phyloP scores from a whole-genome alignment of 23 red algal species.

The Cyanidioschyzon merolae region DNA sequence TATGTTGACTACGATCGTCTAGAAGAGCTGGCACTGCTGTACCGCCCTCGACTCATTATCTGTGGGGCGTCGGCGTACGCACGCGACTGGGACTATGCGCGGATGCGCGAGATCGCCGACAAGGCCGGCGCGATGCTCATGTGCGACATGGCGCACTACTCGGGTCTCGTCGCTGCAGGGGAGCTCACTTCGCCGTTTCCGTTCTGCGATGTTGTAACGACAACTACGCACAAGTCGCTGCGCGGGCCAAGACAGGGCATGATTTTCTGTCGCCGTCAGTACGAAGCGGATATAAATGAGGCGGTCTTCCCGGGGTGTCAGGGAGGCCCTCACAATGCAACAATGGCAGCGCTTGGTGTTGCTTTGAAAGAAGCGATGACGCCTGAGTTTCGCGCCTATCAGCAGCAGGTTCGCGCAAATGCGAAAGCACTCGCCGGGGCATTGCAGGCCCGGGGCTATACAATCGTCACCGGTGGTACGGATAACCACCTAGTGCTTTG shows the following conservation, averaged over 20 bases:
- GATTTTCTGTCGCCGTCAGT: slow-evolving; percentile 71
- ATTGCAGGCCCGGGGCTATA: slow-evolving; percentile 63
- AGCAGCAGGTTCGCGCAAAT: slow-evolving; percentile 59
- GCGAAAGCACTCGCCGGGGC: slow-evolving; percentile 55
- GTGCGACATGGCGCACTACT: slow-evolving; percentile 95
- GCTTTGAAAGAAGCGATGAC: slow-evolving; percentile 60
- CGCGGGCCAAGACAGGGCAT: slow-evolving; percentile 76
- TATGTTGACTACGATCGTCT: slow-evolving; percentile 77
- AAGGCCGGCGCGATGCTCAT: slow-evolving; percentile 61
- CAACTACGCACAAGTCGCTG: slow-evolving; percentile 94
- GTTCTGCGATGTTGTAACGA: slow-evolving; percentile 76
- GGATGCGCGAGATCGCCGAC: slow-evolving; percentile 68
- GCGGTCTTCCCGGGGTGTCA: slow-evolving; percentile 91
- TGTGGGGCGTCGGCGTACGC: slow-evolving; percentile 84
- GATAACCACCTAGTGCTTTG: slow-evolving; percentile 95
- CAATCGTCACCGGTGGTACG: slow-evolving; percentile 83
- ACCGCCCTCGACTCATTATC: slow-evolving; percentile 70
- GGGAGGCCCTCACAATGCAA: slow-evolving; percentile 94
- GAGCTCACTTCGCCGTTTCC: slow-evolving; percentile 57
- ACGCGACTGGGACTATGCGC: slow-evolving; percentile 82
- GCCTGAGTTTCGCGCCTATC: slow-evolving; percentile 50
- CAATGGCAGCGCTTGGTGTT: slow-evolving; percentile 74
- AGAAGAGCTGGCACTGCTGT: slow-evolving; percentile 39
- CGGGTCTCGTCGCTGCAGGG: slow-evolving; percentile 78
- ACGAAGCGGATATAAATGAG: slow-evolving; percentile 42